Percentiles rank a stretch among this genome's conserved stretches.
These are phyloP conservation scores for Botryotinia narcissicola DNA, from an alignment of 2,329 filamentous ascomycete species.

Conservation along the genomic window DNA sequence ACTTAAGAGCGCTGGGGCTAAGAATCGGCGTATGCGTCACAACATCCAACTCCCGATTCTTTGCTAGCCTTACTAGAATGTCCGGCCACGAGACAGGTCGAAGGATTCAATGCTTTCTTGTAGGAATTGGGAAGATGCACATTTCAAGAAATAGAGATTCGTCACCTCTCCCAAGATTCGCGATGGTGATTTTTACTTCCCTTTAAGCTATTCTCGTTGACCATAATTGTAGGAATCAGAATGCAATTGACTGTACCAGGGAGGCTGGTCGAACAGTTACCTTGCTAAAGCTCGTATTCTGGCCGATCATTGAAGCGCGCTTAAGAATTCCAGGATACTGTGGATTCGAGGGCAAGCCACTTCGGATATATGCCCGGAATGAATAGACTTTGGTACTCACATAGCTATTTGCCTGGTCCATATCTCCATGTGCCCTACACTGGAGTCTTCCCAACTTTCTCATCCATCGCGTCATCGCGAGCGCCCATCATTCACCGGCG, in stretches of 20 bases:
- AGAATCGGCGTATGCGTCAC: background rate
- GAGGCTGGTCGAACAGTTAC: background rate
- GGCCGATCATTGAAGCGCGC: conserved; percentile 3
- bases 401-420: background rate
- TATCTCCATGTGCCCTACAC: background rate
- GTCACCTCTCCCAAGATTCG: background rate
- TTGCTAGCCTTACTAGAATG: background rate
- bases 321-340: background rate
- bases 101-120: background rate
- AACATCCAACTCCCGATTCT: background rate
- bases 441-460: background rate
- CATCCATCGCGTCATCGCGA: background rate
- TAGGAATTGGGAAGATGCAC: background rate
- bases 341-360: background rate
- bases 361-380: background rate
- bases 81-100: background rate
- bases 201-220: background rate
- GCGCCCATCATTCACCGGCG: background rate
- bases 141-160: background rate
- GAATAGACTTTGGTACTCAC: background rate
- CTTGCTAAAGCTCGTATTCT: background rate
- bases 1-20: background rate
- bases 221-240: background rate
- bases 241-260: background rate
- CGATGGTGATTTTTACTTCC: background rate